Evolutionary conservation across 208 protist species (phyloP).

Genomic region (Crithidia brevicula): DNA sequence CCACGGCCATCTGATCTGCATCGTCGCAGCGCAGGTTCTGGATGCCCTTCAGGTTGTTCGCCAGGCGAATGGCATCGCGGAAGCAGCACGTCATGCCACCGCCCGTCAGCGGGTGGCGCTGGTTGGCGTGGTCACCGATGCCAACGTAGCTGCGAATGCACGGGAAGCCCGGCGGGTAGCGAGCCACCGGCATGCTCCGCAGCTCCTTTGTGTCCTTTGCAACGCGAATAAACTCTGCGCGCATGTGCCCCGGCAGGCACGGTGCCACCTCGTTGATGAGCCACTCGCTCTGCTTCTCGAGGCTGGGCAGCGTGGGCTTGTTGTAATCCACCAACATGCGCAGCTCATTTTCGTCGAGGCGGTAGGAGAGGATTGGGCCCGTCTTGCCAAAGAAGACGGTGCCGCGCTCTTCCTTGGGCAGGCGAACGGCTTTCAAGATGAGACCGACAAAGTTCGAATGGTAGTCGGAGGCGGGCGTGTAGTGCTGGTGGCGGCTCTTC

Average conservation of each 20-base stretch:
- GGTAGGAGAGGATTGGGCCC: constrained; percentile 92
- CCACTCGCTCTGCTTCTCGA: constrained; percentile 84
- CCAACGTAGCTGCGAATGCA: constrained; percentile 86
- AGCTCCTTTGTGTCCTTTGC: constrained; percentile 59
- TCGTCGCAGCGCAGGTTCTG: constrained; percentile 42
- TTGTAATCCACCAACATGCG: constrained; percentile 90
- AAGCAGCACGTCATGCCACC: constrained; percentile 93
- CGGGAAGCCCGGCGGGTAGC: constrained; percentile 74
- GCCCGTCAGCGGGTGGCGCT: constrained; percentile 94
- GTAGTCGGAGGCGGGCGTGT: constrained; percentile 75
- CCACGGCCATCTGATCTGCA: constrained; percentile 43
- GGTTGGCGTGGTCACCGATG: constrained; percentile 95
- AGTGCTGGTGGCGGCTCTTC: constrained; percentile 87
- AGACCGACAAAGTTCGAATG: constrained; percentile 92
- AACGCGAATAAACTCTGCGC: constrained; percentile 71
- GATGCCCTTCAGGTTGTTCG: constrained; percentile 67
- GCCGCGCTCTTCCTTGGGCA: constrained; percentile 86
- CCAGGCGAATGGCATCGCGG: constrained; percentile 79
- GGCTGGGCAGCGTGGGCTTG: constrained; percentile 65
- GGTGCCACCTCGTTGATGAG: constrained; percentile 83
- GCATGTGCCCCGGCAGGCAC: constrained; percentile 78
- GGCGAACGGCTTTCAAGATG: constrained; percentile 63
- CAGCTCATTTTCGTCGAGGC: constrained; percentile 78
- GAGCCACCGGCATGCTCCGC: constrained; percentile 83
- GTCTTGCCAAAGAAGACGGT: constrained; percentile 93